These are phyloP conservation scores for Boletellus ananas DNA, from an alignment of 768 basidiomycete genomes.

Conservation along the genomic window DNA sequence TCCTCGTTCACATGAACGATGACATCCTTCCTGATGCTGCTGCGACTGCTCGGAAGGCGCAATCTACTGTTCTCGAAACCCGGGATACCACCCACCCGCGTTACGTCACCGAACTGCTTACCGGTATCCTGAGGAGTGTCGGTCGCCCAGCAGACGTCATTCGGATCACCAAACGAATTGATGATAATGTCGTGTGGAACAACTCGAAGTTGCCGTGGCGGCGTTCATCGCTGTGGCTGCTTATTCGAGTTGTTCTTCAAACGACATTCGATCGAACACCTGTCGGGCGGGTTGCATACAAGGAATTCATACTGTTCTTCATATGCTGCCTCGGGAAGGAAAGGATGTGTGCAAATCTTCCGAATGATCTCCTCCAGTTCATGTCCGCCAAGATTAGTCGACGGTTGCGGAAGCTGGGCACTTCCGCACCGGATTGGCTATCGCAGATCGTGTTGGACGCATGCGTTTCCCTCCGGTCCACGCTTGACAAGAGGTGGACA, in stretches of 20 bases:
- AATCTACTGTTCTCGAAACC: constrained; percentile 31
- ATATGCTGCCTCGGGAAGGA: constrained; percentile 13
- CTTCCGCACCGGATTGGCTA: constrained; percentile 13
- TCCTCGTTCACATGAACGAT: constrained; percentile 32
- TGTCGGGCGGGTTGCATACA: constrained; percentile 22
- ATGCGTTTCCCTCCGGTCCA: constrained; percentile 11
- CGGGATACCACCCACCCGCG: constrained; percentile 39
- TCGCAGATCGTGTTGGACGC: background rate
- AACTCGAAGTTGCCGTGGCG: constrained; percentile 43
- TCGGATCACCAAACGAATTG: constrained; percentile 40
- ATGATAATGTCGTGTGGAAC: constrained; percentile 45
- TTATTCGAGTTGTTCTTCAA: constrained; percentile 44
- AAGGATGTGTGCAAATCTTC: background rate
- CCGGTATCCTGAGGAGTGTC: constrained; percentile 40
- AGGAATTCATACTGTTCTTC: constrained; percentile 33
- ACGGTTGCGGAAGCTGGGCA: constrained; percentile 36
- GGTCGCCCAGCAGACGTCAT: constrained; percentile 27
- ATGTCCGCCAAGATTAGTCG: constrained; percentile 37
- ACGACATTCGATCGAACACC: constrained; percentile 26
- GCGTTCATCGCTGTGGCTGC: constrained; percentile 47
- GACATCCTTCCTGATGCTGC: constrained; percentile 32
- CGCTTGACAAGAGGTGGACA: constrained; percentile 35
- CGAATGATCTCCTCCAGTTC: constrained; percentile 35
- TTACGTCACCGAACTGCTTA: constrained; percentile 44
- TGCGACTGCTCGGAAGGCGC: constrained; percentile 35